Conservation (phyloP, 1,139 yeast species). For the Nakaseomyces kungkrabaensis region DNA sequence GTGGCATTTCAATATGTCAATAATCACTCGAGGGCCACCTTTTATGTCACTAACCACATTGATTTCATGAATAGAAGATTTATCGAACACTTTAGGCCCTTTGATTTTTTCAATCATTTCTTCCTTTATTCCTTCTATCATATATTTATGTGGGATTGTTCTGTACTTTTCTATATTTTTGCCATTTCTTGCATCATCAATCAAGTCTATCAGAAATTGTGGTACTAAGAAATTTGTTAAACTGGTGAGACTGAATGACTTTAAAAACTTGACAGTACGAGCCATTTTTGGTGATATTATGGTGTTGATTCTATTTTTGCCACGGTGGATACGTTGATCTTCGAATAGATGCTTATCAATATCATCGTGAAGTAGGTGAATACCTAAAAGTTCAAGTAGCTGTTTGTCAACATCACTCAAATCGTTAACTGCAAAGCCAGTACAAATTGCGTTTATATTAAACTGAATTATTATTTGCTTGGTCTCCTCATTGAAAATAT, state of each 20-base stretch:
- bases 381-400: slow-evolving; percentile 32
- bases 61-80: slow-evolving; percentile 39
- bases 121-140: slow-evolving; percentile 27
- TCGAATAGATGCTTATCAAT: slow-evolving; percentile 34
- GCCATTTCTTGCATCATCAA: not conserved
- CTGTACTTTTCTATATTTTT: slow-evolving; percentile 7
- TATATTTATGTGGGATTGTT: slow-evolving; percentile 10
- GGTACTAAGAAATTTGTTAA: slow-evolving; percentile 29
- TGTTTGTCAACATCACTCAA: slow-evolving; percentile 35
- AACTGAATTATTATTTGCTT: slow-evolving; percentile 7
- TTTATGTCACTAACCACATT: slow-evolving; percentile 53
- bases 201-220: slow-evolving; percentile 23
- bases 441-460: slow-evolving; percentile 40
- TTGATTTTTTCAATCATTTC: slow-evolving; percentile 26
- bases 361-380: slow-evolving; percentile 29
- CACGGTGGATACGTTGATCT: slow-evolving; percentile 13
- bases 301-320: slow-evolving; percentile 31
- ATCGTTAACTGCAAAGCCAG: slow-evolving; percentile 46
- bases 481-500: not conserved
- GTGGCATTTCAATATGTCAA: slow-evolving; percentile 55
- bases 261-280: slow-evolving; percentile 78
- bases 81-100: slow-evolving; percentile 27
- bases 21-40: slow-evolving; percentile 58
- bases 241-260: slow-evolving; percentile 28
- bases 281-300: slow-evolving; percentile 68